phyloP scores from a whole-genome alignment of 768 basidiomycete species.

The Tulasnella sp. region DNA sequence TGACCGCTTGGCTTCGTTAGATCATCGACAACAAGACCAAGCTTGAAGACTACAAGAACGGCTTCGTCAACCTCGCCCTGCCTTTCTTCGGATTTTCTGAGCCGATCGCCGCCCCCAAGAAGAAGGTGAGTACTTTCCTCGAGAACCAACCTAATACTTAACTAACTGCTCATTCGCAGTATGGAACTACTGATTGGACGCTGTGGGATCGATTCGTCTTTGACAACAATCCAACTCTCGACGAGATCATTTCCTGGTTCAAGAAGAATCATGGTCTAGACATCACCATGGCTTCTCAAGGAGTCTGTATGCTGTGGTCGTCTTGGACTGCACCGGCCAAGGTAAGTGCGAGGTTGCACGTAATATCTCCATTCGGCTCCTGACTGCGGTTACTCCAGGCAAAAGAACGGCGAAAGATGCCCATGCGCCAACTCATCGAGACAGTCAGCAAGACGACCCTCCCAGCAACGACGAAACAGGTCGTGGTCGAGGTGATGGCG shows the following conservation, averaged over 20 bases:
- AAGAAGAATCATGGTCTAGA: conserved; percentile 77
- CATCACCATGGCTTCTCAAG: conserved; percentile 93
- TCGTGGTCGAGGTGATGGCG: conserved; percentile 93
- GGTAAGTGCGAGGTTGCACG: conserved; percentile 44
- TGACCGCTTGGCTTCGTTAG: conserved; percentile 40
- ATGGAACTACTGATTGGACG: conserved; percentile 86
- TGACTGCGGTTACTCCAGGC: neutral
- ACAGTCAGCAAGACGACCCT: conserved; percentile 92
- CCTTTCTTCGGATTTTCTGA: conserved; percentile 99
- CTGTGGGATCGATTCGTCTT: conserved; percentile 98
- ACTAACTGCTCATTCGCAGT: conserved; percentile 39
- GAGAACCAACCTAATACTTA: neutral
- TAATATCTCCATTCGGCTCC: neutral
- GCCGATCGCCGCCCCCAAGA: conserved; percentile 83
- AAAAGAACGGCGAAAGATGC: conserved; percentile 84
- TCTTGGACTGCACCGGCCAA: conserved; percentile 91
- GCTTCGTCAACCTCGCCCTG: conserved; percentile 93
- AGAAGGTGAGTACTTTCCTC: conserved; percentile 47
- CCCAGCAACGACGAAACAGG: conserved; percentile 72
- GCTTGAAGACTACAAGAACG: conserved; percentile 95
- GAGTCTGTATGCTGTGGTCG: conserved; percentile 97
- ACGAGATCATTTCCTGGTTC: conserved; percentile 83
- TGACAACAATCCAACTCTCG: conserved; percentile 78
- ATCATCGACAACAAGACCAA: conserved; percentile 93
- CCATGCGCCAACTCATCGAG: conserved; percentile 87